Evolutionary conservation across 1,284 basidiomycete species (phyloP), one percentile per base, ranked within the genome.

Genomic region (Boletus mariae): DNA sequence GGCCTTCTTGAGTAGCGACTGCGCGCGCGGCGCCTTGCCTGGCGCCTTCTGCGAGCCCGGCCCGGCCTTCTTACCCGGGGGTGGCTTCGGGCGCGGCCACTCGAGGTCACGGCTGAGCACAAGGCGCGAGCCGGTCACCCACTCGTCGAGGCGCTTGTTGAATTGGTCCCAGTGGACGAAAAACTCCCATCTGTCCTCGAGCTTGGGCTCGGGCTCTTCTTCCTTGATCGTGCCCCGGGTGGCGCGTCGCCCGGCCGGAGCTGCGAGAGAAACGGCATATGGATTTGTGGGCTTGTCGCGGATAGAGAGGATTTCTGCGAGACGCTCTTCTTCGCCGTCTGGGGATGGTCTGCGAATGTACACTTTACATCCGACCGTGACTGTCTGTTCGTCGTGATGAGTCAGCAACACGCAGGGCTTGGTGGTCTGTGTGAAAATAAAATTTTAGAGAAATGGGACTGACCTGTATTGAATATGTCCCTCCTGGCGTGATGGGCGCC

Each of bases 81-180:
- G 72, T 31, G 77, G 73, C 64, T 91, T 92, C 0, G 96, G 95
- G 65, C 92, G 92, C 1, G 97, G 97, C 94, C 93, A 98, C 70
- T 98, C 93, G 60, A 99, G 82, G 66, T 98, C 94, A 59, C 89
- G 81, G 55, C 78, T 81, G 29, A 95, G 78, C 45, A 98, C 81
- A 54, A 99, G 80, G 32, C 94, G 83, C 3, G 90, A 87, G 15
- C 91, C 92, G 26, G 87, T 77, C n/a, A 99, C 90, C 97, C 97
- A 99, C 60, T 98, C 97, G 71, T 99, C 97, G 48, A 99, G 80
- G 64, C 97, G 94, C 74, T 98, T 97, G 78, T 98, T 98, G 80
- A 97, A 98, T 62, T 92, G 85, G 65, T 96, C 92, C 85, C 95
- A 98, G 67, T 98, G 95, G 35, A 97, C 92, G 67, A 98, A 98